Percentiles rank a stretch among this genome's conserved stretches.
Evolutionary conservation across 2,329 filamentous ascomycete genomes (phyloP).

Genomic region (Penicillium sp.): DNA sequence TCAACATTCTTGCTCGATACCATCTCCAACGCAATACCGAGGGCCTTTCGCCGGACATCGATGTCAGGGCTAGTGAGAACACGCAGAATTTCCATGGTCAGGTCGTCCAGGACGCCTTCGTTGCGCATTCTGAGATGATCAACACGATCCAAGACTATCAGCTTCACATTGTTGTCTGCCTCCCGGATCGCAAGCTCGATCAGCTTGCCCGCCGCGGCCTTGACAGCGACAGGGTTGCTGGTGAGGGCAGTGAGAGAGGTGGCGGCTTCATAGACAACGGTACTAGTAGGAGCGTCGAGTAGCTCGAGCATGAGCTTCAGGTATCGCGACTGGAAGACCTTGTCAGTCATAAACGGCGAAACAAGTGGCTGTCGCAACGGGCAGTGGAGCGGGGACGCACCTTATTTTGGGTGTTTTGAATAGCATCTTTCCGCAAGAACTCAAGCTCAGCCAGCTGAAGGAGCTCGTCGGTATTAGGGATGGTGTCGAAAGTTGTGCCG

Average conservation of each 20-base stretch:
- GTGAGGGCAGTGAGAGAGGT: conserved; percentile 91
- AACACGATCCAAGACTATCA: conserved; percentile 93
- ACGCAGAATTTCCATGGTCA: conserved; percentile 94
- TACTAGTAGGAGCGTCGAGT: conserved; percentile 84
- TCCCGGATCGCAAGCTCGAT: conserved; percentile 97
- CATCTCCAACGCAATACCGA: conserved; percentile 90
- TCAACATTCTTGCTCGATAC: conserved; percentile 98
- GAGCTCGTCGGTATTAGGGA: conserved; percentile 89
- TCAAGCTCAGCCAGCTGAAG: conserved; percentile 90
- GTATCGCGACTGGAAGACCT: conserved; percentile 64
- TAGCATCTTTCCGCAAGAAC: conserved; percentile 96
- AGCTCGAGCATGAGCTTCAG: conserved; percentile 93
- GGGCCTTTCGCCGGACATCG: conserved; percentile 86
- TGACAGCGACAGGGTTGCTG: conserved; percentile 93
- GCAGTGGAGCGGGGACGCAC: conserved; percentile 39
- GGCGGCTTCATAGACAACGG: conserved; percentile 94
- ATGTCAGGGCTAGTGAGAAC: conserved; percentile 94
- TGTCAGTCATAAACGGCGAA: conserved; percentile 22
- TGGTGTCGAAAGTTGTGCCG: conserved; percentile 82
- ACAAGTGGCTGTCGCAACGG: neutral
- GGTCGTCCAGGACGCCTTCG: conserved; percentile 83
- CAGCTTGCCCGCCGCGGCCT: conserved; percentile 91
- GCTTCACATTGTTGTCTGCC: conserved; percentile 97
- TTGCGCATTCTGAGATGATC: conserved; percentile 81
- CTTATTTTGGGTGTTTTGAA: conserved; percentile 92